Evolutionary conservation across 1,284 basidiomycete species (phyloP), one percentile per base, ranked within the genome.

Genomic region (Irpex sp.): DNA sequence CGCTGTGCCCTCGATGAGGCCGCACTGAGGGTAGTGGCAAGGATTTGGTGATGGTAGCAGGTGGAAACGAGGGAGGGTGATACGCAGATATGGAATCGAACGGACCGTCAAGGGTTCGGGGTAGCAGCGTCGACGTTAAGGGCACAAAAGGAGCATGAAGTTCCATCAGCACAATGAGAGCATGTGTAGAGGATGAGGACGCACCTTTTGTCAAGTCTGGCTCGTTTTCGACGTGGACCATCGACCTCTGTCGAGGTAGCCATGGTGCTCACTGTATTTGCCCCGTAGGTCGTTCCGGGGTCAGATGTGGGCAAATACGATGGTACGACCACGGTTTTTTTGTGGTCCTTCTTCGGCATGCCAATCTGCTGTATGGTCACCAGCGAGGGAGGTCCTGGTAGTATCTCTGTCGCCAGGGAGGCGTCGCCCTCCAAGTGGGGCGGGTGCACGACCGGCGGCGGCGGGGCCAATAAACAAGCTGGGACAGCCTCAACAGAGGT

Each of bases 261-360:
- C 84, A 73, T 84, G 77, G 66, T 70, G 65, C 62, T 73, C 69
- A 65, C 73, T 69, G 67, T 79, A 84, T 84, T 81, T 64, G 87
- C 88, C 74, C 87, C 84, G 78, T 92, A 93, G 17, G 90, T 92
- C 67, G 91, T 88, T 72, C 91, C 91, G 66, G 91, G 91, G 82
- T 93, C 91, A 72, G 87, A 86, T 67, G 84, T 77, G 60, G 91
- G 90, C 72, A 93, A 81, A 80, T 92, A 93, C 62, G 91, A 91
- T 77, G 85, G 79, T 65, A 81, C 77, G 67, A 82, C 78, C 66
- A 80, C 76, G 60, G 85, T 83, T 77, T 92, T 92, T 80, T 83
- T 90, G 72, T 87, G 85, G 78, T 92, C 90, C 72, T 86, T 86
- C 77, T 88, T 89, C 68, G 84, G 81, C 64, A 79, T 56, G 57